These are phyloP conservation scores for Melampsora americana DNA, from an alignment of 1,284 basidiomycete species.

Conservation along the genomic window DNA sequence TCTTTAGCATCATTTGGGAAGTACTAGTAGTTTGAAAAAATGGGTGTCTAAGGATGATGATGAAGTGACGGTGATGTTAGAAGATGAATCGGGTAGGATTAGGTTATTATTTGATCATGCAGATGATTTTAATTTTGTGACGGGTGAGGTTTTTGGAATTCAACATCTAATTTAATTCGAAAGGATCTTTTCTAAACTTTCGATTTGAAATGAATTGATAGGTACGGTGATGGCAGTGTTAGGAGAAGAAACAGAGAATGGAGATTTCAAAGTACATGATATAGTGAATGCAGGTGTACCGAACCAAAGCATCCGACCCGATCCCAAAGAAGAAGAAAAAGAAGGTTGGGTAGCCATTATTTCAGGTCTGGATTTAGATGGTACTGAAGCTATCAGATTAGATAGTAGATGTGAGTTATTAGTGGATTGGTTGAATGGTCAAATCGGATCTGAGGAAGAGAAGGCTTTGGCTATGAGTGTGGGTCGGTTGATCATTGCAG, in stretches of 20 bases:
- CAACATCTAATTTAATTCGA: not conserved
- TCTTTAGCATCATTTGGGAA: conserved; percentile 24
- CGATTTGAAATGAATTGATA: not conserved
- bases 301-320: not conserved
- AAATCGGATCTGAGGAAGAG: conserved; percentile 56
- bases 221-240: conserved; percentile 28
- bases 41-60: conserved; percentile 17
- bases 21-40: conserved; percentile 14
- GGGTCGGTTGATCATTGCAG: conserved; percentile 76
- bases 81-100: conserved; percentile 35
- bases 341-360: conserved; percentile 23
- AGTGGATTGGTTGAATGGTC: conserved; percentile 28
- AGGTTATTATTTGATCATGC: conserved; percentile 9
- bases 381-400: not conserved
- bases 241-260: conserved; percentile 25
- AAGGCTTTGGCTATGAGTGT: conserved; percentile 67
- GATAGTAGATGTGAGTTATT: conserved; percentile 1
- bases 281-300: conserved; percentile 16
- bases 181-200: not conserved
- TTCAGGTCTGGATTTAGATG: conserved; percentile 37
- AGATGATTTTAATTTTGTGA: conserved; percentile 16
- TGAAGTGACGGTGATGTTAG: conserved; percentile 30
- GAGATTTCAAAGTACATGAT: conserved; percentile 27
- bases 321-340: not conserved
- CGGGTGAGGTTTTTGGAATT: not conserved